These are phyloP conservation scores for Hymenoscyphus fraxineus DNA, from an alignment of 2,329 filamentous ascomycete genomes.

Conservation along the genomic window DNA sequence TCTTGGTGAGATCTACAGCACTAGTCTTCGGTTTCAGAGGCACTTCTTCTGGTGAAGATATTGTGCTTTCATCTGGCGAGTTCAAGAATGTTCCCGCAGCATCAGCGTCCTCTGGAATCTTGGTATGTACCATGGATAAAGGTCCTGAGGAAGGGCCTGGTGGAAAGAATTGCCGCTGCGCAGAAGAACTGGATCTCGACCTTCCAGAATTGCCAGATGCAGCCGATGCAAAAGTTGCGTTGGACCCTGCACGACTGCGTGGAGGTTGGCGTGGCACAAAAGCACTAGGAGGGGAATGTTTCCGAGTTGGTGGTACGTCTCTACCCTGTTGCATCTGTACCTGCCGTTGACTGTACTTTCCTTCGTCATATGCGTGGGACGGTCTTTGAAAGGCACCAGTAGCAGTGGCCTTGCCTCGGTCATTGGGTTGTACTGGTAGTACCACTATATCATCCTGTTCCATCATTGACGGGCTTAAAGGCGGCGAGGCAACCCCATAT, in stretches of 20 bases:
- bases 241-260: constrained; percentile 45
- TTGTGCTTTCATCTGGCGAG: constrained; percentile 24
- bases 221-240: constrained; percentile 36
- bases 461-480: constrained; percentile 66
- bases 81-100: constrained; percentile 26
- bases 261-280: constrained; percentile 27
- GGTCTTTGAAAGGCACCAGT: constrained; percentile 71
- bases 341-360: constrained; percentile 78
- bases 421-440: constrained; percentile 68
- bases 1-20: constrained; percentile 25
- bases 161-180: constrained; percentile 36
- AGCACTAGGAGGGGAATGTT: constrained; percentile 26
- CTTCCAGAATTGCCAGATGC: constrained; percentile 37
- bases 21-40: constrained; percentile 12
- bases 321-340: constrained; percentile 74
- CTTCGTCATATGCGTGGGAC: constrained; percentile 73
- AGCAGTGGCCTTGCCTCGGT: constrained; percentile 78
- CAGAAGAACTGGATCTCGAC: constrained; percentile 48
- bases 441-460: constrained; percentile 65
- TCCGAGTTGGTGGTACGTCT: constrained; percentile 50
- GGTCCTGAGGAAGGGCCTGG: background rate
- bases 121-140: background rate
- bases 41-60: constrained; percentile 18
- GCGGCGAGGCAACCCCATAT: constrained; percentile 44
- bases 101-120: constrained; percentile 15